Conservation (phyloP, 208 protist genomes). For the Polymyxa betae region DNA sequence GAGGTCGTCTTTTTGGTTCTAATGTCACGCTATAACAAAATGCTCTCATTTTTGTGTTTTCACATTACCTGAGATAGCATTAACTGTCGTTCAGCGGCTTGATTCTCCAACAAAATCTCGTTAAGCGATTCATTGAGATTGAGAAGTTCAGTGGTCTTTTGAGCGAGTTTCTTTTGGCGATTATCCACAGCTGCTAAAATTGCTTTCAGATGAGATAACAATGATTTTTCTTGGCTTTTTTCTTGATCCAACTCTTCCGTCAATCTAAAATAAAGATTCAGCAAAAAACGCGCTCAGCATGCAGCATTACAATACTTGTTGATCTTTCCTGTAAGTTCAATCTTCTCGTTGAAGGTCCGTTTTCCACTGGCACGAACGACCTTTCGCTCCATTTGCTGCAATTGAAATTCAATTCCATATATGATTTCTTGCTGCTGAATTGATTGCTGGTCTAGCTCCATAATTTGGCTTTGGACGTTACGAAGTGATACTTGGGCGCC, state of each 20-base stretch:
- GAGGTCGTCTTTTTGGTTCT: not conserved
- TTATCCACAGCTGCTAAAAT: not conserved
- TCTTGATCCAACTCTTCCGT: not conserved
- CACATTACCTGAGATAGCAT: not conserved
- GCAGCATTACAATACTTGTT: too few relatives aligned
- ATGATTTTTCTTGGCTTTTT: not conserved
- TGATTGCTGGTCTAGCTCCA: slow-evolving; percentile 19
- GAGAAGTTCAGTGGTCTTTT: not conserved
- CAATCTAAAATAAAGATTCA: too few relatives aligned
- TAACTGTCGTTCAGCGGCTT: not conserved
- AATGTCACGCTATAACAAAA: too few relatives aligned
- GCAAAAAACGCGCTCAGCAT: too few relatives aligned
- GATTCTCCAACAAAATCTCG: not conserved
- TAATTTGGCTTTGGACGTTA: slow-evolving; percentile 30
- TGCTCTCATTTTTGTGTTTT: too few relatives aligned
- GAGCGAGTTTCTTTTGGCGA: not conserved
- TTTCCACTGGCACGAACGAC: slow-evolving; percentile 12
- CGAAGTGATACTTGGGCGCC: slow-evolving; percentile 32
- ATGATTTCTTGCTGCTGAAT: slow-evolving; percentile 46
- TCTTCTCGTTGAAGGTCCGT: not conserved
- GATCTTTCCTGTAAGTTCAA: not conserved
- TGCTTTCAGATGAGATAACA: not conserved
- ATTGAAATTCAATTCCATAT: slow-evolving; percentile 53
- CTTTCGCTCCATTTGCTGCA: slow-evolving; percentile 54
- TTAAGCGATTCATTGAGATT: not conserved